Percentiles rank a stretch among this genome's conserved stretches.
Evolutionary conservation across 441 rosid genomes (phyloP).

Genomic region (Breynia disticha): DNA sequence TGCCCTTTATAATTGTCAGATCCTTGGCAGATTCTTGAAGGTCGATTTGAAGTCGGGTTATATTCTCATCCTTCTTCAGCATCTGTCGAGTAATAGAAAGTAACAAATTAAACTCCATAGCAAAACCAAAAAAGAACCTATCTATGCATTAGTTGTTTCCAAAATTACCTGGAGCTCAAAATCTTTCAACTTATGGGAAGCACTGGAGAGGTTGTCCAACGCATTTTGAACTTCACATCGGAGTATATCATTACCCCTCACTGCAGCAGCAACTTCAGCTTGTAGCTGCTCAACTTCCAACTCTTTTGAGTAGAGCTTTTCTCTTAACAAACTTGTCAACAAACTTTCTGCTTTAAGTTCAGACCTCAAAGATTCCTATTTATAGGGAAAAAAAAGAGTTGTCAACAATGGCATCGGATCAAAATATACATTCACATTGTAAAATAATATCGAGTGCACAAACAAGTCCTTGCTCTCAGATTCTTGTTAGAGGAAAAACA

Average conservation of each 20-base stretch:
- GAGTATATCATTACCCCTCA: constrained; percentile 70
- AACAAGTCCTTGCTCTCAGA: no score
- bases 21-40: constrained; percentile 63
- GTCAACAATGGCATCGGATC: constrained; percentile 1
- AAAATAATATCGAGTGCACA: no score
- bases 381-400: constrained; percentile 13
- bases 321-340: constrained; percentile 59
- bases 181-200: constrained; percentile 58
- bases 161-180: constrained; percentile 70
- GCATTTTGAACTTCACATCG: constrained; percentile 59
- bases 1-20: constrained; percentile 31
- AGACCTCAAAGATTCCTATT: constrained; percentile 46
- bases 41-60: constrained; percentile 35
- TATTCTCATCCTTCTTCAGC: constrained; percentile 66
- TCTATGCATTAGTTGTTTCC: neutral
- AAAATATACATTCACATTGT: no score
- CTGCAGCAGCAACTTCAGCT: constrained; percentile 77
- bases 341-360: constrained; percentile 70
- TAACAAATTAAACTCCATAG: neutral
- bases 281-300: constrained; percentile 74
- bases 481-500: neutral
- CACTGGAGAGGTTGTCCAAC: constrained; percentile 61
- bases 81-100: constrained; percentile 29
- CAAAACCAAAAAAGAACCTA: neutral
- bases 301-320: constrained; percentile 79